Evolutionary conservation across 2,329 filamentous ascomycete genomes (phyloP), one percentile per base, ranked within the genome.

Genomic region (Trichophyton mentagrophytes): DNA sequence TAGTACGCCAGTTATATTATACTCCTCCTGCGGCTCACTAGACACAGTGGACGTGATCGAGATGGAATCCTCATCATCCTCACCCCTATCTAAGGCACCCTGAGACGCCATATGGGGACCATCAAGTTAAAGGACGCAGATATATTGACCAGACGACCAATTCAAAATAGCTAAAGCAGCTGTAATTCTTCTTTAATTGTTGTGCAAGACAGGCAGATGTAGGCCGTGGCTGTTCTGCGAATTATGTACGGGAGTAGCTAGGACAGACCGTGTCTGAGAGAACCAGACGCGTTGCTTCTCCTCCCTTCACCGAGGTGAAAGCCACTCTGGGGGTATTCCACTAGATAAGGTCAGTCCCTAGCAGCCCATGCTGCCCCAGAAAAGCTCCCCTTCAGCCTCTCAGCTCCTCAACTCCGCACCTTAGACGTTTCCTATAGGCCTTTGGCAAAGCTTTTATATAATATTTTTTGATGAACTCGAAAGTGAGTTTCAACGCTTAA

Each of bases 21-120:
- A 85, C 62, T 82, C 79, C 13, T 75, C 71, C 27, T 78, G 73
- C 2, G 72, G 67, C 11, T 78, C 74, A 64, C 73, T 76, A 13
- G 47, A 56, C 1, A 61, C 66, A 0, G 80, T 85, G 0, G 84
- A 86, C 0, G 78, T 81, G 47, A 84, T 61, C 1, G 84, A 86
- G 44, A 85, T 79, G 25, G 72, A 68, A 63, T 82, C 77, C 57
- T 82, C 78, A 36, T 80, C 77, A 55, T 71, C 70, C 3, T 59
- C 42, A 27, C 65, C 66, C 49, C 13, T 53, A 30, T 53, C 25
- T 53, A 53, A 5, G 27, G 22, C 22, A 7, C 8, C 11, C 27
- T n/a, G 17, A 53, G 49, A 22, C 22, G 46, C 22, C 49, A 53
- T 53, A 15, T 6, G 22, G 44, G 20, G 17, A 22, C 6, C 17